A percentile compares a stretch with the other conserved stretches of the same genome.
phyloP scores from a whole-genome alignment of 257 asterid genomes.

The Solanum lignicaule region DNA sequence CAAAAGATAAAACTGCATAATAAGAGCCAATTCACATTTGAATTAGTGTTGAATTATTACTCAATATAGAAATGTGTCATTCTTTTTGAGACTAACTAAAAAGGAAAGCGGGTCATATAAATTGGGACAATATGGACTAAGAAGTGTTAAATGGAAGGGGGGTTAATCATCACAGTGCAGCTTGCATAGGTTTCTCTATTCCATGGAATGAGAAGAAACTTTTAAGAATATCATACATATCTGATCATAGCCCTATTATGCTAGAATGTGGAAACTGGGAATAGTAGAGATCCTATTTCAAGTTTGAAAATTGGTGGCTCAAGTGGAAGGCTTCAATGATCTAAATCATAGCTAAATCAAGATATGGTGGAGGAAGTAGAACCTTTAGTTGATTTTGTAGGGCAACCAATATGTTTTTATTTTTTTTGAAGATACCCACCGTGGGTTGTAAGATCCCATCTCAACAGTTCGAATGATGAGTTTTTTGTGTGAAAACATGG shows the following conservation, averaged over 20 bases:
- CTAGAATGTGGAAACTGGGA: not conserved
- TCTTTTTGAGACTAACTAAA: no score
- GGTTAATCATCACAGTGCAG: not conserved
- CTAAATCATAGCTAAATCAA: not conserved
- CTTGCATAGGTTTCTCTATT: not conserved
- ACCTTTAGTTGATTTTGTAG: not conserved
- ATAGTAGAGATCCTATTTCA: not conserved
- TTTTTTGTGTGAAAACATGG: not conserved
- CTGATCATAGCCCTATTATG: not conserved
- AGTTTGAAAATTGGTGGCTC: not conserved
- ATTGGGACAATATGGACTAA: not conserved
- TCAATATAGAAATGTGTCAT: no score
- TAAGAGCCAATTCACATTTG: not conserved
- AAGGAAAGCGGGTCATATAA: not conserved
- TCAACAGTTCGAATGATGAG: not conserved
- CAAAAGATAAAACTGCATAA: not conserved
- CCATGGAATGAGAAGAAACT: not conserved
- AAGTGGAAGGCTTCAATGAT: not conserved
- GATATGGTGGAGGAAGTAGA: not conserved
- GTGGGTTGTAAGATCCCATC: not conserved
- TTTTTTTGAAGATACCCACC: not conserved
- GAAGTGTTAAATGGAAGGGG: not conserved
- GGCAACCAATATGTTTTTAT: not conserved
- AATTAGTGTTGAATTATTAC: not conserved
- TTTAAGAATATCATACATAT: not conserved